Evolutionary conservation across 2,329 filamentous ascomycete species (phyloP), one percentile per base, ranked within the genome.

Genomic region (Botryotinia narcissicola): DNA sequence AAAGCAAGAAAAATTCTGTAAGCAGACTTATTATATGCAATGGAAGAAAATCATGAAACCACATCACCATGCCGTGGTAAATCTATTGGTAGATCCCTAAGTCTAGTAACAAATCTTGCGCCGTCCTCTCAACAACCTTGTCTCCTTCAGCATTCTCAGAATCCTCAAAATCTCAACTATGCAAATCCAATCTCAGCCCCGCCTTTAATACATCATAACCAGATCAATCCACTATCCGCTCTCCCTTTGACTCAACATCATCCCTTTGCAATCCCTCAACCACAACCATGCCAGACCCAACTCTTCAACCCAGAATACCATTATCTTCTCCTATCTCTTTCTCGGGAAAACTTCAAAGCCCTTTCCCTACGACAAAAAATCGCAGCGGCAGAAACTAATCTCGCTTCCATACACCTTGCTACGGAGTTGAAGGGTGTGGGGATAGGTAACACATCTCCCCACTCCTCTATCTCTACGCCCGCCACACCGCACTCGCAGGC

Each of bases 311-410:
- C 80, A 5, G 87, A 90, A 76, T 82, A 83, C 20, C 79, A 83
- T 10, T 87, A 88, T 73, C 83, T 89, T 29, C 73, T 83, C 1
- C 74, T 79, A 29, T 80, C 79, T 16, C 82, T 89, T 0, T 82
- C 85, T 37, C 77, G 80, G 8, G 84, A 86, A 70, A 83, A 83
- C 51, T 62, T 73, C 9, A 81, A 81, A 10, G 81, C 84, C 0
- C 78, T 79, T 0, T 79, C 82, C 0, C 79, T 88, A 10, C 82
- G 85, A 44, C 77, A 78, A 16, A 80, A 80, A 42, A 83, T 87
- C 35, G 79, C 82, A 1, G 64, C 72, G 0, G 62, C 84, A 2
- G 84, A 87, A 44, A 79, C 80, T 6, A 75, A 79, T 46, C 76
- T 84, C 10, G 16, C 46, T 16, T 48, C 51, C 6, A 35, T 37